Base-by-base conservation (phyloP, 1,284 basidiomycete genomes). In the Papiliotrema fonsecae region DNA sequence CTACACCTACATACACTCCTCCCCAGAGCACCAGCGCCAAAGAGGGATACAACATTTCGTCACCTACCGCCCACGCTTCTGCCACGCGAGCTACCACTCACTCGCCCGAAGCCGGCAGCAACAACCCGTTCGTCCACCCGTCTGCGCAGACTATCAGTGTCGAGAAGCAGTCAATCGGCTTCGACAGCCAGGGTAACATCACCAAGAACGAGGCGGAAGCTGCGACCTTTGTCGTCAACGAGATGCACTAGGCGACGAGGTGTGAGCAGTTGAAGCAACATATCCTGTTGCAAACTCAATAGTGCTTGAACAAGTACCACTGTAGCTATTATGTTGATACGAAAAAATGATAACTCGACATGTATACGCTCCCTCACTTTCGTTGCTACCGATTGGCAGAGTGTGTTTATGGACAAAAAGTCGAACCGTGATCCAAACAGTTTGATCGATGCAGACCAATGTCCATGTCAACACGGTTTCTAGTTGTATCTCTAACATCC, bases 11-110 rank as follows among this genome's bases (percentile, higher is more conserved):
- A 2, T 13, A 40, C 38, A 47, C 46, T 18, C 46, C 46, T 25
- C 46, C 46, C 26, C 37, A 40, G 22, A 43, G 41, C 41, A 31
- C 31, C 11, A 26, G 32, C 28, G 41, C 41, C 22, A n/a, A n/a
- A n/a, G 31, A 9, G 28, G 45, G 37, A 22, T 37, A 11, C 30
- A 26, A 25, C 37, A n/a, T n/a, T 41, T 28, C 38, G 13, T 47
- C 46, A 19, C 41, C 41, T n/a, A 6, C 34, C 16, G 5, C 19
- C 34, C 6, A 35, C 5, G 34, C 14, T 4, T 6, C 14, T 16
- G 6, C 34, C 6, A n/a, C 34, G 5, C 19, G 16, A 5, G 34
- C 34, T 35, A 35, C 34, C 6, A 19, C 14, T 19, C 34, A 14
- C 6, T 6, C 34, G 19, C 19, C 19, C 34, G 14, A 16, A 14